Conservation (phyloP, 2,329 filamentous ascomycete genomes). For the Sporothrix sp. region DNA sequence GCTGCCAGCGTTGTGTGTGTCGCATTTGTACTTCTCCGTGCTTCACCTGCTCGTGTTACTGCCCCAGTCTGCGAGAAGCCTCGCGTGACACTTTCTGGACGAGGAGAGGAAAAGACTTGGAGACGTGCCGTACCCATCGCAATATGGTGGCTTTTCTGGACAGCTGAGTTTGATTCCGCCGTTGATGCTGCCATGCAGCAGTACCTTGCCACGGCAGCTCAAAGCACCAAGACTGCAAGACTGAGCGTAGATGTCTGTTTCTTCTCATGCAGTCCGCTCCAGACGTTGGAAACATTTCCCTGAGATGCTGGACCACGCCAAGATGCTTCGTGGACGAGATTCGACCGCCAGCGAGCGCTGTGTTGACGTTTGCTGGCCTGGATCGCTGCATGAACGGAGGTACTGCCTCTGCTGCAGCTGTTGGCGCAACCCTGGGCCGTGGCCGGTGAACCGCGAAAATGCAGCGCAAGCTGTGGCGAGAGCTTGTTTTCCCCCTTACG, state of each 20-base stretch:
- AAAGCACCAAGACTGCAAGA: no score
- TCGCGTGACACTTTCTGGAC: not conserved
- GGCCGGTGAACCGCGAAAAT: not conserved
- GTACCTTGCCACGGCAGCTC: no score
- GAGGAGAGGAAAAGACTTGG: not conserved
- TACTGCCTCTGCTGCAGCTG: slow-evolving; percentile 1
- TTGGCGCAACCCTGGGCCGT: not conserved
- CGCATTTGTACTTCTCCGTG: not conserved
- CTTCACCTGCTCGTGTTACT: not conserved
- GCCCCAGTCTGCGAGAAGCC: not conserved
- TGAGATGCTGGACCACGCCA: not conserved
- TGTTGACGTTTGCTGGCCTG: not conserved
- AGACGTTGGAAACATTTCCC: not conserved
- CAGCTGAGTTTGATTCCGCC: no score
- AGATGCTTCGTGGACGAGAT: slow-evolving; percentile 7
- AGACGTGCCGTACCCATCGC: not conserved
- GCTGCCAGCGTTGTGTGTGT: not conserved
- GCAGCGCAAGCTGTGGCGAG: not conserved
- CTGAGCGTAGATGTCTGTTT: no score
- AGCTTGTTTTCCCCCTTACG: not conserved
- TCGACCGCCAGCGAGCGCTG: no score
- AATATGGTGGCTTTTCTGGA: not conserved
- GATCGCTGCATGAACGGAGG: slow-evolving; percentile 5
- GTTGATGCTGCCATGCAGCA: no score
- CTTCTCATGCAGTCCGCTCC: not conserved